Base-by-base conservation (phyloP, 2,329 filamentous ascomycete species). In the Dendrostoma leiphaemia region DNA sequence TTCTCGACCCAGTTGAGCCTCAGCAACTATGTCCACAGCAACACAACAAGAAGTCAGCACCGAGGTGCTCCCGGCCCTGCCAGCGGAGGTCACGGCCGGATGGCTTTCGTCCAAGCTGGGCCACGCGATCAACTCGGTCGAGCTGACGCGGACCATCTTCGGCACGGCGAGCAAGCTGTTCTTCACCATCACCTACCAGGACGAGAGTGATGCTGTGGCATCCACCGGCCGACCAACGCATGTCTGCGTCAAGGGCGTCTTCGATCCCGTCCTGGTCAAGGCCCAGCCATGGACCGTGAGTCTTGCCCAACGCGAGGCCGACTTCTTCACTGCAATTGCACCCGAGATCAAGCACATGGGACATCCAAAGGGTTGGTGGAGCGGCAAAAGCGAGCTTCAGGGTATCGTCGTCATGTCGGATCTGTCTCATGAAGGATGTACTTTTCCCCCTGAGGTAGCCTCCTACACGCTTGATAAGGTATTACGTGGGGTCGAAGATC, bases 401-500 rank as follows among this genome's bases (percentile, higher is more conserved):
- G 41, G 45, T n/a, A 48, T 43, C 3, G 37, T 44, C 1, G 21
- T 54, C 21, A 54, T 54, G 53, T 47, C 50, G 8, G 48, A 51
- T 26, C 53, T 54, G 19, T 32, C 7, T 17, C 10, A 26, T 10
- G 32, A 46, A 26, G 47, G 47, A 6, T 51, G 41, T 41, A 23
- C 35, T 19, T 74, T 74, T 53, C 61, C 69, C 2, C 51, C 64
- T 2, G 67, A 71, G 35, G 64, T 67, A 1, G 57, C 61, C 9
- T 54, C 64, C 5, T 73, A 68, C 49, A 54, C 69, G 0, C 58
- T 71, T 9, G 59, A 66, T 5, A 64, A 63, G 32, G 69, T 71
- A 24, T 58, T 67, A 53, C 65, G 67, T 7, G 67, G 64, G 15
- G 56, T 71, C 10, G 65, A 69, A 59, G 68, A 71, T 62, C 64